Conservation (phyloP, 1,284 basidiomycete genomes). For the Cutaneotrichosporon cavernicola region DNA sequence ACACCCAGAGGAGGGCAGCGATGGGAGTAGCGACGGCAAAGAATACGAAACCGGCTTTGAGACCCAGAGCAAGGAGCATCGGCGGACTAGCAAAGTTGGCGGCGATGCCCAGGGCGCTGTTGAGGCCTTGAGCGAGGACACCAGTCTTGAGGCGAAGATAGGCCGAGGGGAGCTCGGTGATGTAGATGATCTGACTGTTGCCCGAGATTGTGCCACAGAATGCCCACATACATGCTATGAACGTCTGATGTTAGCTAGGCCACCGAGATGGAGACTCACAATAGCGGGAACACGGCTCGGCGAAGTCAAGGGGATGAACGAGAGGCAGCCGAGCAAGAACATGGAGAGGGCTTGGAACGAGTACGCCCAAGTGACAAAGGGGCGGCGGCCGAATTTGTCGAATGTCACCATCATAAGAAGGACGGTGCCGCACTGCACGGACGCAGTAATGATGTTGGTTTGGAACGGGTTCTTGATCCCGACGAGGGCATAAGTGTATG, state of each 20-base stretch:
- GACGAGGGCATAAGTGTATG: constrained; percentile 32
- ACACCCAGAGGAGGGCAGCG: constrained; percentile 29
- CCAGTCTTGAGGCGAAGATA: constrained; percentile 32
- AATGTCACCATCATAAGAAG: constrained; percentile 14
- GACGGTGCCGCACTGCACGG: constrained; percentile 14
- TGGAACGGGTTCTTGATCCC: constrained; percentile 34
- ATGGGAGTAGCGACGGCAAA: constrained; percentile 27
- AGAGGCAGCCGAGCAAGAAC: constrained; percentile 11
- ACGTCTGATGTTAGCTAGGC: neutral
- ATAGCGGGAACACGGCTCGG: neutral
- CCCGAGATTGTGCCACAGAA: constrained; percentile 2
- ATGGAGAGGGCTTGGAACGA: constrained; percentile 15
- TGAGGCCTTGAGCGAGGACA: constrained; percentile 20
- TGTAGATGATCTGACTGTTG: constrained; percentile 21
- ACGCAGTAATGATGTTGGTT: constrained; percentile 24
- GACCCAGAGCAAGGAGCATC: constrained; percentile 25
- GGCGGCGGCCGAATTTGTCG: constrained; percentile 31
- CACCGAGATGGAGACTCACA: neutral
- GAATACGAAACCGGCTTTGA: constrained; percentile 32
- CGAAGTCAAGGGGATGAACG: neutral
- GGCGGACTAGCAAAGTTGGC: constrained; percentile 30
- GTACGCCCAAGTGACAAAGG: constrained; percentile 10
- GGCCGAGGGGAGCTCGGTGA: constrained; percentile 31
- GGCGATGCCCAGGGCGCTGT: constrained; percentile 27
- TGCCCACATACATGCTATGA: neutral